Evolutionary conservation across 257 asterid genomes (phyloP), one percentile per base, ranked within the genome.

Genomic region (Leonotis leonurus): DNA sequence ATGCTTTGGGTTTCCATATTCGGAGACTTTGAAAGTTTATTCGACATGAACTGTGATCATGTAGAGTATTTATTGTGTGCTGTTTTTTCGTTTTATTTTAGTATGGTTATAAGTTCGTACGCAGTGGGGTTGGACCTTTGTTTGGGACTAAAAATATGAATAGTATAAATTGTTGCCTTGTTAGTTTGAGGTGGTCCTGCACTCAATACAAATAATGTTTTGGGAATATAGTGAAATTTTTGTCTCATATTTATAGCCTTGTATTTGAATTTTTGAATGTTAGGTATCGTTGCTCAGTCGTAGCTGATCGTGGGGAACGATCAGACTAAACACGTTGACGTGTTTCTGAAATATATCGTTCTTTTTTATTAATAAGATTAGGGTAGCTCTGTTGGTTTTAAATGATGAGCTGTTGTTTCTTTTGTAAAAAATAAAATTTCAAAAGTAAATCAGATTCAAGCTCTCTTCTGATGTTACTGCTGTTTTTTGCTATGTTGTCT

Each of bases 151-250:
- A 3, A 37, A 17, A 32, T 18, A 26, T 70, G 56, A 8, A 14
- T 29, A 64, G 26, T 50, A 49, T 40, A 29, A 58, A 26, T 8
- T 45, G 25, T 16, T 43, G 21, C 22, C 24, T 43, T 41, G 22
- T 57, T 56, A n/a, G 50, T 49, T 57, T 71, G n/a, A n/a, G 32
- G 68, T 65, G 71, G 76, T 71, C 68, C 63, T n/a, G n/a, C n/a
- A 57, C 18, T 44, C 50, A 25, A 62, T 45, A 66, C 43, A 55
- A 39, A n/a, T 40, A n/a, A 55, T 55, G 49, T 25, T 44, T 57
- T 69, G 32, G 27, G 40, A 57, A 20, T 57, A 39, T 60, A 48
- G 67, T 59, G 16, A 57, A 52, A 41, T 10, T 43, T 32, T 59
- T 72, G 72, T 59, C 64, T 30, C 22, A 49, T 33, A 13, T 35